phyloP scores from a whole-genome alignment of 2,329 filamentous ascomycete species.

The Ceratocystis albifundus region DNA sequence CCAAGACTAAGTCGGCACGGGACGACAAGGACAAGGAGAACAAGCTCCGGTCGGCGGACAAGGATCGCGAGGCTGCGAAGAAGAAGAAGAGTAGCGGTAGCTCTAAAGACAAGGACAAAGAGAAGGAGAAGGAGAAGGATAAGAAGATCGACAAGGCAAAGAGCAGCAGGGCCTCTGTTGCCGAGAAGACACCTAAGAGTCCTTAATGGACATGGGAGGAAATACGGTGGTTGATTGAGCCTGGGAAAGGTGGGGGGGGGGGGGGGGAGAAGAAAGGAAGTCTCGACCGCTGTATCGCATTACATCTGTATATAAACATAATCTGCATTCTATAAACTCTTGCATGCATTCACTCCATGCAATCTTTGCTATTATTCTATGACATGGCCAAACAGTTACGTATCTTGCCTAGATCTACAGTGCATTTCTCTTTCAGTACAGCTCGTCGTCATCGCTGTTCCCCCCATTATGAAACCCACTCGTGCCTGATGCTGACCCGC shows the following conservation, averaged over 20 bases:
- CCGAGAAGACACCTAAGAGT: not conserved
- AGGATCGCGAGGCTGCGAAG: not conserved
- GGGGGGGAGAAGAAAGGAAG: not conserved
- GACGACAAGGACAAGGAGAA: constrained; percentile 18
- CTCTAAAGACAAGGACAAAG: constrained; percentile 4
- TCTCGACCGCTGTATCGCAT: not conserved
- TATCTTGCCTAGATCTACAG: not conserved
- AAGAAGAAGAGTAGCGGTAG: constrained; percentile 7
- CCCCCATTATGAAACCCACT: constrained; percentile 40
- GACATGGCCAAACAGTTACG: not conserved
- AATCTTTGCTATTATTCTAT: not conserved
- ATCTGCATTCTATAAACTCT: not conserved
- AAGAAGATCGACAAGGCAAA: not conserved
- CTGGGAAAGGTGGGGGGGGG: too few species aligned
- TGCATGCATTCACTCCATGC: not conserved
- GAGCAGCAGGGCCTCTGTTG: not conserved
- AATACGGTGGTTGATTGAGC: not conserved
- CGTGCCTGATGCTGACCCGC: constrained; percentile 26
- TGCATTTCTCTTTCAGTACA: constrained; percentile 35
- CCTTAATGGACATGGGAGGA: not conserved
- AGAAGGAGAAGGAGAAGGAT: not conserved
- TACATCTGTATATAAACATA: not conserved
- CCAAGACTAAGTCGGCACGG: not conserved
- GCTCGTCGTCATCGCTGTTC: constrained; percentile 45
- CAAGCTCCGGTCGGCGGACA: constrained; percentile 16